A percentile compares a stretch with the other conserved stretches of the same genome.
Evolutionary conservation across 164 flowering plant genomes (phyloP).

Genomic region (Vitis riparia): DNA sequence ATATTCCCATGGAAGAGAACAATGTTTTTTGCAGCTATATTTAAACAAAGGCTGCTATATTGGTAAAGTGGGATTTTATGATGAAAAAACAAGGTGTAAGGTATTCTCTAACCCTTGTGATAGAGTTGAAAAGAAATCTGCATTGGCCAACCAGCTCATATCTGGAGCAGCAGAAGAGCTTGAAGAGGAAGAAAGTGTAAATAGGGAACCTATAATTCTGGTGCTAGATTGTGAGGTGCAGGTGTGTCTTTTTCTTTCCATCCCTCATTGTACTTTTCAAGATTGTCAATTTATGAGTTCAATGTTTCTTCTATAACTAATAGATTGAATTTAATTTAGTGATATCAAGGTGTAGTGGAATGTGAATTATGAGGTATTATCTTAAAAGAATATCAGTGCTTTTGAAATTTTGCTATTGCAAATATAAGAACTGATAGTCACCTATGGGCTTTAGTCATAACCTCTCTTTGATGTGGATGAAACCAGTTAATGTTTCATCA

Average conservation of each 20-base stretch:
- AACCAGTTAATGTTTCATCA: too few relatives aligned
- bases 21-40: conserved; percentile 37
- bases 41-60: conserved; percentile 51
- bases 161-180: conserved; percentile 44
- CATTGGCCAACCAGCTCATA: conserved; percentile 37
- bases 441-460: too few relatives aligned
- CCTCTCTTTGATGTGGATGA: too few relatives aligned
- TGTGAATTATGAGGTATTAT: not conserved
- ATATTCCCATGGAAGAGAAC: conserved; percentile 33
- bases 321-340: not conserved
- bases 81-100: conserved; percentile 21
- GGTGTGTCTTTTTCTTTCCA: conserved; percentile 35
- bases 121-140: conserved; percentile 24
- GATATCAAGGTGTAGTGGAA: not conserved
- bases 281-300: not conserved
- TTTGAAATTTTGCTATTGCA: not conserved
- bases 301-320: not conserved
- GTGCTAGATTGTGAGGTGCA: conserved; percentile 83
- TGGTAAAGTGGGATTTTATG: conserved; percentile 29
- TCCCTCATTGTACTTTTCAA: not conserved
- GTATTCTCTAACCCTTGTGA: conserved; percentile 16
- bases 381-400: not conserved
- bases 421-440: too few relatives aligned
- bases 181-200: conserved; percentile 27
- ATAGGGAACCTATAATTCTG: conserved; percentile 65